phyloP scores from a whole-genome alignment of 108 stramenopile genomes.

The Skeletonema tropicum region DNA sequence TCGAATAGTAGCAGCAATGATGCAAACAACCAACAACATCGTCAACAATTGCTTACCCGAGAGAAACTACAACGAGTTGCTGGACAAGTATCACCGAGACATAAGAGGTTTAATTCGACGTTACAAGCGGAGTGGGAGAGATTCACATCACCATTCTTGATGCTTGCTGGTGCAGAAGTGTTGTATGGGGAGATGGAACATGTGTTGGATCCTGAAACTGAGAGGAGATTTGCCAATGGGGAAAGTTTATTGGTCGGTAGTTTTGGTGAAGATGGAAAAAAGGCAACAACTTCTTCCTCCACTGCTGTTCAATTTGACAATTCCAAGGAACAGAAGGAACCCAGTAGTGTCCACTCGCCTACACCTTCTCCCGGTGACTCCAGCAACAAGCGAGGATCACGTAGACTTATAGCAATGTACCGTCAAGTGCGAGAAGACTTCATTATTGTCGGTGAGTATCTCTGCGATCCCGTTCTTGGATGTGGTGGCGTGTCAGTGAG shows the following conservation, averaged over 20 bases:
- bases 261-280: background rate
- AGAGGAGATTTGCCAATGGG: conserved; percentile 5
- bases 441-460: conserved; percentile 44
- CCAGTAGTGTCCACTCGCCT: background rate
- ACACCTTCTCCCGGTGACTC: background rate
- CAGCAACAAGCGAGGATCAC: conserved; percentile 23
- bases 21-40: background rate
- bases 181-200: conserved; percentile 51
- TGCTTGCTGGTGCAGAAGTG: conserved; percentile 43
- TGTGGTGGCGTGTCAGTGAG: background rate
- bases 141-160: conserved; percentile 48
- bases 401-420: conserved; percentile 39
- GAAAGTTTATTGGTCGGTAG: background rate
- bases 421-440: conserved; percentile 36
- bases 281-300: background rate
- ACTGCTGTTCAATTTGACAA: background rate
- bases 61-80: conserved; percentile 3
- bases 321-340: background rate
- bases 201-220: conserved; percentile 29
- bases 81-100: background rate
- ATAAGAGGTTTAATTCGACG: conserved; percentile 7
- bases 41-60: background rate
- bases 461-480: conserved; percentile 42
- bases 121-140: conserved; percentile 46
- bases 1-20: background rate